phyloP scores from a whole-genome alignment of 441 rosid genomes.

The Rhodomyrtus psidioides region DNA sequence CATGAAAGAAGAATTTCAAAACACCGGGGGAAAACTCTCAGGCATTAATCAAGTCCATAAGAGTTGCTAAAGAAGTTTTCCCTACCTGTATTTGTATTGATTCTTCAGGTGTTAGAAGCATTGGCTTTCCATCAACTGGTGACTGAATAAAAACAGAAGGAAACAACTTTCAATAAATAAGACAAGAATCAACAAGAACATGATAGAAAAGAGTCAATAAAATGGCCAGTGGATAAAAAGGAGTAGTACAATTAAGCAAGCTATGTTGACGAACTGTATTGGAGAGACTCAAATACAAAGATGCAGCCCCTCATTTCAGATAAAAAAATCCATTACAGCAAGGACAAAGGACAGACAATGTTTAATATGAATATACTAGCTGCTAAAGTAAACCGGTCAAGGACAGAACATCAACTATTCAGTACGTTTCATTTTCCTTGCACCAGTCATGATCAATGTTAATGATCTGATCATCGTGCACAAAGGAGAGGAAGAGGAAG shows the following conservation, averaged over 20 bases:
- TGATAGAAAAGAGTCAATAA: neutral
- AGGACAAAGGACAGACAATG: neutral
- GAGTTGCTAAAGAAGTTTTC: neutral
- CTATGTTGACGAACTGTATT: neutral
- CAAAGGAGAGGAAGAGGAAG: neutral
- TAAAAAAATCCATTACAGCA: slow-evolving; percentile 5
- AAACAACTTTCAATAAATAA: neutral
- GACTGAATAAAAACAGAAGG: slow-evolving; percentile 28
- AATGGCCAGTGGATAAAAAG: neutral
- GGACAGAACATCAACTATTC: neutral
- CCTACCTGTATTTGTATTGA: slow-evolving; percentile 77
- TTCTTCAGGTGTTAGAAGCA: slow-evolving; percentile 84
- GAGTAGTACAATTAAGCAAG: neutral
- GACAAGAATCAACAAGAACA: neutral
- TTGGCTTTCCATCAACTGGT: slow-evolving; percentile 75
- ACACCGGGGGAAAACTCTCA: neutral
- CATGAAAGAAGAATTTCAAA: neutral
- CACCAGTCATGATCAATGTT: neutral
- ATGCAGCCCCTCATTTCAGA: neutral
- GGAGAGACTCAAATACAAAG: neutral
- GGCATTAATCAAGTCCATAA: neutral
- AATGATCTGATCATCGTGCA: neutral
- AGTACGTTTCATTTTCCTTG: neutral
- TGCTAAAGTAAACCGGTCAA: neutral
- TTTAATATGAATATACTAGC: neutral